phyloP scores from a whole-genome alignment of 1,139 yeast species.

The Pneumocystis canis region DNA sequence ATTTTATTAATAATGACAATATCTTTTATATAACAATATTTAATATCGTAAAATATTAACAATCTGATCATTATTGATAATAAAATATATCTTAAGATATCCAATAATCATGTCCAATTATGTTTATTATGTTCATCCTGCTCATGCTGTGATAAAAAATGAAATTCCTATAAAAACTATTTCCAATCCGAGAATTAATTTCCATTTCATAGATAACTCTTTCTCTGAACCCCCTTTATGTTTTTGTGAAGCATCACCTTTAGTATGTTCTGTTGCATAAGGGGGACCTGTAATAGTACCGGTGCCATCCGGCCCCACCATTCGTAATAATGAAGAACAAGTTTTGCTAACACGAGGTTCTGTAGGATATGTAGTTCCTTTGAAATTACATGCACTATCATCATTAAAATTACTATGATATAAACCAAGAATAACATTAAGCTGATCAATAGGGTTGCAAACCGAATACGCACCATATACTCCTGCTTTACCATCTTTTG shows the following conservation, averaged over 20 bases:
- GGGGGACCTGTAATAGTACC: neutral
- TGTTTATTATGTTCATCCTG: too few species aligned
- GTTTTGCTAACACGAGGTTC: neutral
- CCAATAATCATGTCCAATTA: too few species aligned
- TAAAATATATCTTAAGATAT: too few species aligned
- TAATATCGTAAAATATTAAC: too few species aligned
- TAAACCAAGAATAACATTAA: slow-evolving; percentile 40
- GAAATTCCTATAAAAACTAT: neutral
- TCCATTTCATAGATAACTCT: neutral
- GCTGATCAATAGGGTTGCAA: slow-evolving; percentile 38
- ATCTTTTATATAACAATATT: too few species aligned
- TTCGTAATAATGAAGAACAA: neutral
- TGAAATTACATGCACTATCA: slow-evolving; percentile 11
- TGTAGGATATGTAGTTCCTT: neutral
- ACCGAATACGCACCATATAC: slow-evolving; percentile 44
- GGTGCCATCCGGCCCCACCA: neutral
- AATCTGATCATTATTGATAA: neutral
- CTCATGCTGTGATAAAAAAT: neutral
- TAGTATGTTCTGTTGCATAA: neutral
- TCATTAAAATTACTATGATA: slow-evolving; percentile 27
- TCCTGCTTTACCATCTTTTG: slow-evolving; percentile 36
- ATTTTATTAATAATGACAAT: too few species aligned
- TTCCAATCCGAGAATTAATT: neutral
- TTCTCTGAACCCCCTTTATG: neutral
- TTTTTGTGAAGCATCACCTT: neutral